A percentile compares a stretch with the other conserved stretches of the same genome.
These are phyloP conservation scores for Penicillium sp. DNA, from an alignment of 2,329 filamentous ascomycete genomes.

Conservation along the genomic window DNA sequence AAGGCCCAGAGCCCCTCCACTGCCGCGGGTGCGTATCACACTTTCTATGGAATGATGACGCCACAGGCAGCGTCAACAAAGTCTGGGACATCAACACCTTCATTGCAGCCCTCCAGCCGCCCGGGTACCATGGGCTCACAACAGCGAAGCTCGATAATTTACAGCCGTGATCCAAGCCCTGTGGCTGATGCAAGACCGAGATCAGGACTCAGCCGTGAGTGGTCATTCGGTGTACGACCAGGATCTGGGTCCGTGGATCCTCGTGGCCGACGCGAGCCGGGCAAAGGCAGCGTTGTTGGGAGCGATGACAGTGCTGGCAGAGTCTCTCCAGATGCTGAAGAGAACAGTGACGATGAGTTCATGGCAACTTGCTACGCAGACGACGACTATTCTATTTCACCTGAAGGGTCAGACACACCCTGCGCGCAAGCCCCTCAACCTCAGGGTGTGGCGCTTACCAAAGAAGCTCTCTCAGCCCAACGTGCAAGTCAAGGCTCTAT, in stretches of 20 bases:
- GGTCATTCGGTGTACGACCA: conserved; percentile 41
- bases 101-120: conserved; percentile 36
- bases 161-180: conserved; percentile 39
- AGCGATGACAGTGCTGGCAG: conserved; percentile 31
- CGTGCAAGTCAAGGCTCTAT: conserved; percentile 31
- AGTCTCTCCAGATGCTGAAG: conserved; percentile 31
- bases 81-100: conserved; percentile 27
- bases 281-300: conserved; percentile 25
- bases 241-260: conserved; percentile 39
- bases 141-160: conserved; percentile 39
- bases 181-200: conserved; percentile 30
- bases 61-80: conserved; percentile 20
- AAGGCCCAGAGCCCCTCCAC: conserved; percentile 33
- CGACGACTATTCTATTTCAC: conserved; percentile 40
- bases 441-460: conserved; percentile 12
- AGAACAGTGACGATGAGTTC: conserved; percentile 40
- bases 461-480: conserved; percentile 21
- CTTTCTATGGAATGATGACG: conserved; percentile 40
- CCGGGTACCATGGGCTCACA: conserved; percentile 36
- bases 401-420: conserved; percentile 34
- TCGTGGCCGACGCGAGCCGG: conserved; percentile 29
- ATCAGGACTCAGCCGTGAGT: conserved; percentile 35
- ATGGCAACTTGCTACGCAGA: conserved; percentile 37
- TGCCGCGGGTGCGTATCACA: conserved; percentile 40
- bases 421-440: conserved; percentile 19